phyloP scores from a whole-genome alignment of 2,329 filamentous ascomycete genomes.

The Penicillium sp. region DNA sequence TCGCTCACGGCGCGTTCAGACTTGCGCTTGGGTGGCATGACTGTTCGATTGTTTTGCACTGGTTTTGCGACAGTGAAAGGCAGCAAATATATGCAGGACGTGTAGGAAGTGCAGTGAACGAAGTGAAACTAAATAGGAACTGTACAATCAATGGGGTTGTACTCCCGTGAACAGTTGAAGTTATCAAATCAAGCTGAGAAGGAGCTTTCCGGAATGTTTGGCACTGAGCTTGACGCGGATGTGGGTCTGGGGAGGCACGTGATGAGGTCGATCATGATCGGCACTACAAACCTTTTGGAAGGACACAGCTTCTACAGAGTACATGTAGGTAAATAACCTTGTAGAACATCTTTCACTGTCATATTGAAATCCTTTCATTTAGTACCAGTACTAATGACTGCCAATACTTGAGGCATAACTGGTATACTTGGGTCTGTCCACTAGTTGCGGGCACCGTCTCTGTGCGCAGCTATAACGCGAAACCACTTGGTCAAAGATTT shows the following conservation, averaged over 20 bases:
- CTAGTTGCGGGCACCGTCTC: not conserved
- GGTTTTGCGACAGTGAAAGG: not conserved
- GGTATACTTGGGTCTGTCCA: too few relatives aligned
- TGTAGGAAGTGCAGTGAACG: not conserved
- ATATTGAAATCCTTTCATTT: not conserved
- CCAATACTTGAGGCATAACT: not conserved
- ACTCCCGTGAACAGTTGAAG: not conserved
- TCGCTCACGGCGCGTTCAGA: conserved; percentile 20
- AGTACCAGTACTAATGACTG: too few relatives aligned
- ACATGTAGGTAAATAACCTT: not conserved
- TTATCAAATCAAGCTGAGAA: not conserved
- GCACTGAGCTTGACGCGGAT: conserved; percentile 10
- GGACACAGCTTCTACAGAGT: not conserved
- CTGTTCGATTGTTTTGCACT: not conserved
- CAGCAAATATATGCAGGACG: not conserved
- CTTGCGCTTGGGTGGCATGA: conserved; percentile 29
- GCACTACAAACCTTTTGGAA: not conserved
- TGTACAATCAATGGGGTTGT: not conserved
- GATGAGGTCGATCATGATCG: conserved; percentile 7
- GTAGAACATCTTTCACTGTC: not conserved
- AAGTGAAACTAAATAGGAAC: too few relatives aligned
- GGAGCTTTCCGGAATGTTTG: conserved; percentile 6
- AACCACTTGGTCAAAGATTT: too few relatives aligned
- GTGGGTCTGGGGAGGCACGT: conserved; percentile 11
- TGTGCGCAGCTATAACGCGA: too few relatives aligned